Evolutionary conservation across 139 green algal species (phyloP).

Genomic region (Auxenochlorella pyrenoidosa): DNA sequence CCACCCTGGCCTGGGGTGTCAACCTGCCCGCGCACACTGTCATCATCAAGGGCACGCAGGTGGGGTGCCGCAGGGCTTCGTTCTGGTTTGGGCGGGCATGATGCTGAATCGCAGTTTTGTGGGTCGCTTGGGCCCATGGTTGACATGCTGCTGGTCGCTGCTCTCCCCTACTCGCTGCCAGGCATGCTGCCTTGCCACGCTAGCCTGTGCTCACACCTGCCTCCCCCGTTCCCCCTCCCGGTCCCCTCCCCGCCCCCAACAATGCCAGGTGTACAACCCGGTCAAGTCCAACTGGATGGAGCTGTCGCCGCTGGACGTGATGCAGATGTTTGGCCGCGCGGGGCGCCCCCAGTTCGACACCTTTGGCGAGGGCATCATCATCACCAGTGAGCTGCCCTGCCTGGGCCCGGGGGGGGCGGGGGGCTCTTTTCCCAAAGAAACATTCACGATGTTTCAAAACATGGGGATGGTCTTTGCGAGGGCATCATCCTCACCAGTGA

Average conservation of each 20-base stretch:
- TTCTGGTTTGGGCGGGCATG: too few relatives aligned
- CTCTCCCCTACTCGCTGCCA: not conserved
- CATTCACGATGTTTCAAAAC: too few relatives aligned
- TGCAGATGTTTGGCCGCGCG: slow-evolving; percentile 99
- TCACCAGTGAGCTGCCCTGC: slow-evolving; percentile 66
- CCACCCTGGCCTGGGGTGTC: slow-evolving; percentile 98
- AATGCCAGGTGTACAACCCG: slow-evolving; percentile 92
- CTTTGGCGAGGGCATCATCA: slow-evolving; percentile 98
- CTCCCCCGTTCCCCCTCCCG: too few relatives aligned
- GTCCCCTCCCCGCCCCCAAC: too few relatives aligned
- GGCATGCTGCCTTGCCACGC: too few relatives aligned
- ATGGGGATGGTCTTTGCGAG: too few relatives aligned
- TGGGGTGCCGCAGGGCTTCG: slow-evolving; percentile 34
- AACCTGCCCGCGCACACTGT: slow-evolving; percentile 99
- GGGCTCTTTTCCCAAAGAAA: too few relatives aligned
- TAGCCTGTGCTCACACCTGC: not conserved
- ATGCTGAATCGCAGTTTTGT: too few relatives aligned
- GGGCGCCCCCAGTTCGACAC: slow-evolving; percentile 96
- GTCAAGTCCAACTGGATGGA: slow-evolving; percentile 93
- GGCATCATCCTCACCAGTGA: too few relatives aligned
- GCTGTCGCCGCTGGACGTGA: slow-evolving; percentile 95
- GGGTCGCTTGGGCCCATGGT: too few relatives aligned
- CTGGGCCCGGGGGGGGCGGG: too few relatives aligned
- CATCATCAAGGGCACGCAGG: slow-evolving; percentile 99
- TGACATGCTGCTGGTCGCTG: too few relatives aligned